Evolutionary conservation across 257 asterid species (phyloP).

Genomic region (Solanum raphanifolium): DNA sequence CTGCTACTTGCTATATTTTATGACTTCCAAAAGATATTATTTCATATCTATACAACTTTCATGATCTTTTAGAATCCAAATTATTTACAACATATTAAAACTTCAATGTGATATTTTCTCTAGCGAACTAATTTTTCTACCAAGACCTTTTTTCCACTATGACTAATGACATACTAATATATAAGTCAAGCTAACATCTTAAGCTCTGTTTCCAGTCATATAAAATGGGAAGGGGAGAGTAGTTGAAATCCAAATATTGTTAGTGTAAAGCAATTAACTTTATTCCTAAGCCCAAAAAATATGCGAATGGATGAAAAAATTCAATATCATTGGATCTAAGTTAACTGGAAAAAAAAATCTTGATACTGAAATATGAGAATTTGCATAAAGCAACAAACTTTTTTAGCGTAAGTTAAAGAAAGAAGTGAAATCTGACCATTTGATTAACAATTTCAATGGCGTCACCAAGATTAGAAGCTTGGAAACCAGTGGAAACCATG

Average conservation of each 20-base stretch:
- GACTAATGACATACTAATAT: not conserved
- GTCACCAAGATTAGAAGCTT: conserved; percentile 92
- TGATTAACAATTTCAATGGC: conserved; percentile 70
- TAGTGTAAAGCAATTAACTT: not conserved
- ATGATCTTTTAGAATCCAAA: not conserved
- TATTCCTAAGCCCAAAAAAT: too few relatives aligned
- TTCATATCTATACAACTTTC: not conserved
- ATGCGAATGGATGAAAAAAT: not conserved
- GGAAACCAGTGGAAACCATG: conserved; percentile 74
- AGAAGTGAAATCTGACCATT: conserved; percentile 43
- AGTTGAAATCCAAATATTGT: not conserved
- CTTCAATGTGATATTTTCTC: not conserved
- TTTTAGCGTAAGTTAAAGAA: not conserved
- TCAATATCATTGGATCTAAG: not conserved
- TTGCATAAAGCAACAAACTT: not conserved
- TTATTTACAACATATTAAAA: not conserved
- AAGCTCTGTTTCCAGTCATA: not conserved
- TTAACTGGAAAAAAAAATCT: not conserved
- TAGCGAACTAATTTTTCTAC: not conserved
- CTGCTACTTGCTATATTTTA: not conserved
- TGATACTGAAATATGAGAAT: too few relatives aligned
- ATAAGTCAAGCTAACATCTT: not conserved
- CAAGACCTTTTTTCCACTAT: not conserved
- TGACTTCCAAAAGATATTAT: not conserved
- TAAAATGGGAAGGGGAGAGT: not conserved